Conservation (phyloP, 768 basidiomycete species). For the Mycena galericulata region DNA sequence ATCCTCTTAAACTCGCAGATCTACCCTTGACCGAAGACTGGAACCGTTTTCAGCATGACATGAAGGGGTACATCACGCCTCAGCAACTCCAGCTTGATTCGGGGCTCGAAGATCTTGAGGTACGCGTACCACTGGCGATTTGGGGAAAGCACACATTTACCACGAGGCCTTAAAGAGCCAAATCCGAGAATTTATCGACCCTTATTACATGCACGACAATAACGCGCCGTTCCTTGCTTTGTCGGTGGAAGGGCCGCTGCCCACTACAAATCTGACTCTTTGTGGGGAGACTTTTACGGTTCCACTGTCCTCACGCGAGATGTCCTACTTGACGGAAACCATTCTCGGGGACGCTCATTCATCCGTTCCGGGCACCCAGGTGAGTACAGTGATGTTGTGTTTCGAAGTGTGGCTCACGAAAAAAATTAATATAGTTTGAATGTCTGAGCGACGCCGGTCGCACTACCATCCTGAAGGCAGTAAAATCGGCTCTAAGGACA, state of each 20-base stretch:
- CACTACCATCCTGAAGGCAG: neutral
- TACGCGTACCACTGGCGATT: neutral
- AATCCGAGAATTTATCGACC: neutral
- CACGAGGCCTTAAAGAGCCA: neutral
- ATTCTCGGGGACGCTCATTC: neutral
- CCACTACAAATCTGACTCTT: neutral
- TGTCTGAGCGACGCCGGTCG: neutral
- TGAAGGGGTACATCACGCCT: conserved; percentile 4
- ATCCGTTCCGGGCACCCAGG: neutral
- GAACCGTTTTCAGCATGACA: neutral
- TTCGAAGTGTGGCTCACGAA: neutral
- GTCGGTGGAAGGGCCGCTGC: neutral
- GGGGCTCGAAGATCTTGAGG: neutral
- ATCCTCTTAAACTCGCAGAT: conserved; percentile 13
- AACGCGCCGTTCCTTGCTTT: conserved; percentile 3
- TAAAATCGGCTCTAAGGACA: neutral
- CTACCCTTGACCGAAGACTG: conserved; percentile 2
- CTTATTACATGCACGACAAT: conserved; percentile 14
- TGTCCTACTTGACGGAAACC: neutral
- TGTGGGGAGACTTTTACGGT: conserved; percentile 4
- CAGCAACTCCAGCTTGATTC: neutral
- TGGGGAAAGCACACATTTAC: neutral
- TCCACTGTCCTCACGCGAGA: conserved; percentile 6
- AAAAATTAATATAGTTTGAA: neutral
- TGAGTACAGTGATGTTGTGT: neutral